Conservation (phyloP, 1,139 yeast genomes). For the Nakaseomyces uthaithaninus region DNA sequence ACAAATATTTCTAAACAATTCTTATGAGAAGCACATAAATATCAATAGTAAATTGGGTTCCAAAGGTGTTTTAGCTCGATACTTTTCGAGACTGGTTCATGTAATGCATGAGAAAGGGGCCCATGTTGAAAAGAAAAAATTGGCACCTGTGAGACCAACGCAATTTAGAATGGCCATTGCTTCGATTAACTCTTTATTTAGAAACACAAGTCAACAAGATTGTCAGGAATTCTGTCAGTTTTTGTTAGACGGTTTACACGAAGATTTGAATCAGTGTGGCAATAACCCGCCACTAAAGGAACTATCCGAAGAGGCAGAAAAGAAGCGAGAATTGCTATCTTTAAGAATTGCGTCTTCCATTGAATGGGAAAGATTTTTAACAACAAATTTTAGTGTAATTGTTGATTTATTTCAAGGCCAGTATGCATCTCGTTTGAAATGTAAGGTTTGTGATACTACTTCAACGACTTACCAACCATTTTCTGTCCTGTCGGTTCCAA, state of each 20-base stretch:
- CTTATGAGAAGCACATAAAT: constrained; percentile 67
- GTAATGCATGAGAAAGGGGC: constrained; percentile 39
- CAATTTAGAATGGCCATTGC: constrained; percentile 58
- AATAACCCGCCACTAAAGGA: constrained; percentile 43
- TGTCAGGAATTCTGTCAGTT: constrained; percentile 84
- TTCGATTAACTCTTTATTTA: constrained; percentile 54
- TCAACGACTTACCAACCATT: constrained; percentile 82
- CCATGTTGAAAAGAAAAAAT: constrained; percentile 30
- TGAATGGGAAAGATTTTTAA: constrained; percentile 86
- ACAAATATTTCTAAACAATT: constrained; percentile 43
- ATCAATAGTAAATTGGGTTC: constrained; percentile 71
- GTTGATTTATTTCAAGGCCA: constrained; percentile 88
- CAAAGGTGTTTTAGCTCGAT: constrained; percentile 69
- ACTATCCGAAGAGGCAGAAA: constrained; percentile 66
- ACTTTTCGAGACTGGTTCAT: constrained; percentile 56
- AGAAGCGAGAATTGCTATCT: constrained; percentile 62
- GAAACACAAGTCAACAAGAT: constrained; percentile 77
- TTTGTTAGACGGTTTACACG: constrained; percentile 76
- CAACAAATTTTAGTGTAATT: constrained; percentile 70
- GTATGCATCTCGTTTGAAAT: constrained; percentile 64
- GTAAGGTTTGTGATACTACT: constrained; percentile 63
- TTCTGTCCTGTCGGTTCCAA: constrained; percentile 64
- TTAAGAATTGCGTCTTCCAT: constrained; percentile 76
- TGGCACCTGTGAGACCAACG: constrained; percentile 18
- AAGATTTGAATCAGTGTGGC: constrained; percentile 68